These are phyloP conservation scores for Teunomyces cretensis DNA, from an alignment of 805 yeast genomes.

Conservation along the genomic window DNA sequence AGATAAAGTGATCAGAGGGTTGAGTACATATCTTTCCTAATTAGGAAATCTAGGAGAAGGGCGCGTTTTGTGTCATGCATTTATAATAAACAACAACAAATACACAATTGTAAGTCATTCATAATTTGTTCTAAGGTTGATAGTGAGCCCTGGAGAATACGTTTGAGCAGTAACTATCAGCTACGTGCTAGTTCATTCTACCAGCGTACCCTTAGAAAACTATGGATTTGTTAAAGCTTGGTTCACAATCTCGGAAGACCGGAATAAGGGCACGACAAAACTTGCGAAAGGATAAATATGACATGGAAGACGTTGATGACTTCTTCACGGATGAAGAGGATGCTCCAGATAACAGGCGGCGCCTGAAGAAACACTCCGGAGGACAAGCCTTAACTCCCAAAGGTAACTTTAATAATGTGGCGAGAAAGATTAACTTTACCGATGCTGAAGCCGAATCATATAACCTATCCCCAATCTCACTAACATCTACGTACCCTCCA, in stretches of 20 bases:
- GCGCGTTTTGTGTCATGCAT: slow-evolving; percentile 11
- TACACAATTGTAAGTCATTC: not conserved
- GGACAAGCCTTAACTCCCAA: slow-evolving; percentile 11
- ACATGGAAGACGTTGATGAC: slow-evolving; percentile 69
- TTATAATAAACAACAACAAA: slow-evolving; percentile 3
- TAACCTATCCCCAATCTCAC: slow-evolving; percentile 29
- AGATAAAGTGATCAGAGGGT: not conserved
- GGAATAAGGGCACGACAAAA: slow-evolving; percentile 51
- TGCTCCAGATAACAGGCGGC: slow-evolving; percentile 12
- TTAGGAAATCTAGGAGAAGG: slow-evolving; percentile 4
- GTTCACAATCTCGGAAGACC: slow-evolving; percentile 64
- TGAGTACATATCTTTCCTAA: slow-evolving; percentile 3
- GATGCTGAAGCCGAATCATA: slow-evolving; percentile 30
- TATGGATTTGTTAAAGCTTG: slow-evolving; percentile 49
- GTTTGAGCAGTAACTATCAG: slow-evolving; percentile 1
- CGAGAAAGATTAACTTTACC: slow-evolving; percentile 36
- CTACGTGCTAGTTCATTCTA: not conserved
- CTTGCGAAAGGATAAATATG: slow-evolving; percentile 54
- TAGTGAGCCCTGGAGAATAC: not conserved
- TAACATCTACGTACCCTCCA: slow-evolving; percentile 15
- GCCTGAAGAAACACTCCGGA: slow-evolving; percentile 1
- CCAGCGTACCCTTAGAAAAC: not conserved
- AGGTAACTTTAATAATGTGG: slow-evolving; percentile 24
- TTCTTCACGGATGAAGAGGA: slow-evolving; percentile 57
- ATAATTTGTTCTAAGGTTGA: not conserved